These are phyloP conservation scores for Yarrowia deformans DNA, from an alignment of 805 yeast genomes.

Conservation along the genomic window DNA sequence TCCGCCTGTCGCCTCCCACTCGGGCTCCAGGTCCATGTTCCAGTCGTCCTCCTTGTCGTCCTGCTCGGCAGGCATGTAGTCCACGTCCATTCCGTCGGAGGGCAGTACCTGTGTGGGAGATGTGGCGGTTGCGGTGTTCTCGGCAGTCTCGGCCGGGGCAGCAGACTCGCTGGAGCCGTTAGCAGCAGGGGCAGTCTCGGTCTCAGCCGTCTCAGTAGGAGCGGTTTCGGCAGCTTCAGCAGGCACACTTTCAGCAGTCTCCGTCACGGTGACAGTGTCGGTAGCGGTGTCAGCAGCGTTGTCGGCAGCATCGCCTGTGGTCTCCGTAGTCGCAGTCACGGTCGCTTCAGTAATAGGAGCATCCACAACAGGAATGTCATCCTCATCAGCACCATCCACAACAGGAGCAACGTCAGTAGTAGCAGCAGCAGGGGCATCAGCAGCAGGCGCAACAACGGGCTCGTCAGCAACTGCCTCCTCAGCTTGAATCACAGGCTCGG, in stretches of 20 bases:
- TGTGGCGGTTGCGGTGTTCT: background rate
- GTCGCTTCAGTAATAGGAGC: too few relatives aligned
- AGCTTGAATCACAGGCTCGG: slow-evolving; percentile 11
- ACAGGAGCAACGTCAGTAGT: background rate
- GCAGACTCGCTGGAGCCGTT: slow-evolving; percentile 4
- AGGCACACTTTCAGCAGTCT: background rate
- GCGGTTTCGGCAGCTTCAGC: background rate
- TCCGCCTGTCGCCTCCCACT: slow-evolving; percentile 16
- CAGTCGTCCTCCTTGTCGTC: slow-evolving; percentile 37
- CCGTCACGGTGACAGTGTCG: background rate
- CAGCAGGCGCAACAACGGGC: background rate
- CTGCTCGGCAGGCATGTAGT: slow-evolving; percentile 26
- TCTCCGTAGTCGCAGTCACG: too few relatives aligned
- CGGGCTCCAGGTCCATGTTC: slow-evolving; percentile 38
- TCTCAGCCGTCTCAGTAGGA: background rate
- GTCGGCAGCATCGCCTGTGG: too few relatives aligned
- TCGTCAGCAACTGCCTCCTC: background rate
- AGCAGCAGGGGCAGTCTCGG: background rate
- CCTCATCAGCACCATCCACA: background rate
- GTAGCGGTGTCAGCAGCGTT: background rate
- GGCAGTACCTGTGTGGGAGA: background rate
- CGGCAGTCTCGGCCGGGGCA: background rate
- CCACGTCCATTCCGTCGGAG: slow-evolving; percentile 19
- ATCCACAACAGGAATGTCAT: too few relatives aligned
- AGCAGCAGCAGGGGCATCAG: background rate